Conservation (phyloP, 768 basidiomycete species). For the Antrodiella citrinella region DNA sequence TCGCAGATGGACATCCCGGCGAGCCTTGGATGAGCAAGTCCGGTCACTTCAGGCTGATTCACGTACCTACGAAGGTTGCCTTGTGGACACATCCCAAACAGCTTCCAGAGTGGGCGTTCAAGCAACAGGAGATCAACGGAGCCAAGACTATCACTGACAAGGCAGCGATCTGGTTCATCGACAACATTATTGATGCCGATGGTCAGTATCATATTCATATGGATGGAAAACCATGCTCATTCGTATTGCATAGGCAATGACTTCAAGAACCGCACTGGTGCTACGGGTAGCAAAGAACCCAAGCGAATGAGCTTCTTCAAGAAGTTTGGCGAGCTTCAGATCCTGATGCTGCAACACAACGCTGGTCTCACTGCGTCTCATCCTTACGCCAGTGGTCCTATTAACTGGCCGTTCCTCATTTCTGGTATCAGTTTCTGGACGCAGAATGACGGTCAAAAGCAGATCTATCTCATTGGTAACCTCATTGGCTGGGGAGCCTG, state of each 20-base stretch:
- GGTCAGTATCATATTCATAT: constrained; percentile 37
- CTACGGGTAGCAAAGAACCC: constrained; percentile 52
- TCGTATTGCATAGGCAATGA: constrained; percentile 34
- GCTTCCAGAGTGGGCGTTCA: constrained; percentile 94
- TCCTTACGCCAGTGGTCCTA: constrained; percentile 91
- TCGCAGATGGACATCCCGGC: constrained; percentile 68
- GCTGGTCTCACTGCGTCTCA: constrained; percentile 97
- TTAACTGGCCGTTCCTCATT: constrained; percentile 97
- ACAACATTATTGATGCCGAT: constrained; percentile 70
- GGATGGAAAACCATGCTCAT: neutral
- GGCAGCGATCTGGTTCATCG: constrained; percentile 81
- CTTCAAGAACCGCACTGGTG: constrained; percentile 41
- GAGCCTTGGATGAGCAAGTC: constrained; percentile 91
- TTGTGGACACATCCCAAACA: constrained; percentile 87
- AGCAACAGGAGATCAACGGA: constrained; percentile 96
- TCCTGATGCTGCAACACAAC: constrained; percentile 97
- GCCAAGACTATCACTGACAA: constrained; percentile 86
- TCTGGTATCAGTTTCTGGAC: constrained; percentile 99
- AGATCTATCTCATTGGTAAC: constrained; percentile 97
- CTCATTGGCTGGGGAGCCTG: constrained; percentile 93
- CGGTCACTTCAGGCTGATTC: constrained; percentile 85
- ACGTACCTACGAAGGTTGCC: constrained; percentile 82
- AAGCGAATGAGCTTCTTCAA: constrained; percentile 87
- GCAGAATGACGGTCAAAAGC: constrained; percentile 69
- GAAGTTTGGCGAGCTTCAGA: constrained; percentile 89